Conservation (phyloP, 345 rosid species). For the Eutrema japonicum region DNA sequence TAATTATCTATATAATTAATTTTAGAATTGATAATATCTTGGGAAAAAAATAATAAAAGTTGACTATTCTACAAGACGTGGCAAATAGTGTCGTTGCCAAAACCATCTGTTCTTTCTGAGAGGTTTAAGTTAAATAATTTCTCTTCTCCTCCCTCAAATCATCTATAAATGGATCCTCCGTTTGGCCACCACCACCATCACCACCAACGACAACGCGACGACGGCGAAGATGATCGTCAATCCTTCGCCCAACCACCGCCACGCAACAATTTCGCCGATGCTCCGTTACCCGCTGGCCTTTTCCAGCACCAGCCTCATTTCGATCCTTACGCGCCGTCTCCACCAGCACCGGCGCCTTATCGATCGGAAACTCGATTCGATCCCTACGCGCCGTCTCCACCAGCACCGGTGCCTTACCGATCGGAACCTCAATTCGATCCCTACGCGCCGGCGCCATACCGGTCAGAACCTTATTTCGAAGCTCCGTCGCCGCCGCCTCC, state of each 20-base stretch:
- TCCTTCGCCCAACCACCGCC: slow-evolving; percentile 50
- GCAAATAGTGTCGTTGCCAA: not conserved
- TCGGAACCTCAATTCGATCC: slow-evolving; percentile 17
- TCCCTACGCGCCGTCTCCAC: slow-evolving; percentile 43
- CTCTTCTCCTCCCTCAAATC: not conserved
- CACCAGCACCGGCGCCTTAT: slow-evolving; percentile 33
- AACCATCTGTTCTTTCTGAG: not conserved
- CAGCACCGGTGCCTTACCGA: slow-evolving; percentile 30
- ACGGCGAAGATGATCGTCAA: slow-evolving; percentile 42
- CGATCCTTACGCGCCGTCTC: slow-evolving; percentile 39
- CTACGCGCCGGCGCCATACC: slow-evolving; percentile 21
- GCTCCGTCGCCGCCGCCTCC: slow-evolving; percentile 49
- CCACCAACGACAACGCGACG: slow-evolving; percentile 47
- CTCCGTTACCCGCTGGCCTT: slow-evolving; percentile 25
- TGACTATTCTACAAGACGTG: not conserved
- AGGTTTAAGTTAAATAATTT: not conserved
- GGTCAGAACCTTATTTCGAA: slow-evolving; percentile 26
- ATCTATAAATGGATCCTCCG: slow-evolving; percentile 64
- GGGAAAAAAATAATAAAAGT: not conserved
- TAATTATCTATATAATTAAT: too few species aligned
- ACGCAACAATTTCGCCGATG: slow-evolving; percentile 27
- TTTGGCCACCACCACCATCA: slow-evolving; percentile 40
- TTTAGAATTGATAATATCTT: too few species aligned
- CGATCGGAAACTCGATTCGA: slow-evolving; percentile 28
- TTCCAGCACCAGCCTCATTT: slow-evolving; percentile 24